Conservation (phyloP, 257 asterid species). For the Euphrasia confusa region DNA sequence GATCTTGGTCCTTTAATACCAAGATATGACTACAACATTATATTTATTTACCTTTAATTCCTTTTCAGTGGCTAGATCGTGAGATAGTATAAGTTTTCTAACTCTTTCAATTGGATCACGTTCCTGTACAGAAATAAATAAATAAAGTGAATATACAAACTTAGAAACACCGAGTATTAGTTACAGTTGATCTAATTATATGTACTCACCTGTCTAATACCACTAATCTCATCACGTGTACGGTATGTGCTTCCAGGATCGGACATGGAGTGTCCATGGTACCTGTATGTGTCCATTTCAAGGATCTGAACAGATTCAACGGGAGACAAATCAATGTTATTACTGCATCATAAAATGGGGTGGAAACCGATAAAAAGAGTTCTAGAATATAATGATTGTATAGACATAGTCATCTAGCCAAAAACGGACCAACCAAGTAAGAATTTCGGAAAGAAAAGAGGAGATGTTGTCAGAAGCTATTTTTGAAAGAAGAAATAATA, state of each 20-base stretch:
- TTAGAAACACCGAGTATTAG: neutral
- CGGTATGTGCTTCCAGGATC: conserved; percentile 86
- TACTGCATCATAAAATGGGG: neutral
- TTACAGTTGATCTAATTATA: neutral
- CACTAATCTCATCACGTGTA: conserved; percentile 70
- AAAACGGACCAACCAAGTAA: too few relatives aligned
- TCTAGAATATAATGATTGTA: neutral
- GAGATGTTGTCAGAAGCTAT: too few relatives aligned
- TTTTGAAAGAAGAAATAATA: too few relatives aligned
- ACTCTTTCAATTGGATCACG: conserved; percentile 73
- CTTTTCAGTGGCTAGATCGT: conserved; percentile 58
- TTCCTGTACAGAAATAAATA: conserved; percentile 35
- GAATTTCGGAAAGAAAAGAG: too few relatives aligned
- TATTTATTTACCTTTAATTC: conserved; percentile 50
- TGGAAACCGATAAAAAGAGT: conserved; percentile 1
- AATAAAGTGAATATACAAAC: neutral
- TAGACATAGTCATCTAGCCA: neutral
- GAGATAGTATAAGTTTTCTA: conserved; percentile 53
- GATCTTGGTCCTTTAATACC: too few relatives aligned
- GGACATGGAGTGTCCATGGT: conserved; percentile 81
- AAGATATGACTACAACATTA: neutral
- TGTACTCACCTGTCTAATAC: conserved; percentile 58
- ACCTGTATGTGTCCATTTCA: conserved; percentile 83
- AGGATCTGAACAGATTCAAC: conserved; percentile 50
- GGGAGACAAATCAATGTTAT: conserved; percentile 16